Base-by-base conservation (phyloP, 2,329 filamentous ascomycete genomes). In the Blastomyces gilchristii region DNA sequence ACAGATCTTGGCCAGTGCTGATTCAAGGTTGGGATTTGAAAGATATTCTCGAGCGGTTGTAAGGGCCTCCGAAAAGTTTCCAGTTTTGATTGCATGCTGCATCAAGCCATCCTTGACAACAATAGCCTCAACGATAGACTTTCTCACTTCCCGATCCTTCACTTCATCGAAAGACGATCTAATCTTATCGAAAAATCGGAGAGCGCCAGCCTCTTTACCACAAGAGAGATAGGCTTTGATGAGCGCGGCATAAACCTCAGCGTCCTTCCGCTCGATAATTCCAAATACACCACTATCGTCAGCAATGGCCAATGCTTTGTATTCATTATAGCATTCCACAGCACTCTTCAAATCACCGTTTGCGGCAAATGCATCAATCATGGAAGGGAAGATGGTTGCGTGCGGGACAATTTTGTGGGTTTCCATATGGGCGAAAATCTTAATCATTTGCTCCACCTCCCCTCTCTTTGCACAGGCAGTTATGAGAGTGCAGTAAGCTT, bases 261-360 rank as follows among this genome's bases (percentile, higher is more conserved):
- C 85, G 72, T 97, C 93, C 58, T 89, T 82, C 60, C 92, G 87
- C 66, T 88, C 82, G 57, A 87, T 81, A 11, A 91, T 79, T 22
- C 83, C 83, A 57, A 86, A 80, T 64, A 85, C 80, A 63, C 91
- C 91, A 49, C 83, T 85, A 74, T 97, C 89, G 72, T 94, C 84
- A 49, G 88, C 86, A 61, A 97, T 85, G n/a, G 93, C 92, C 52
- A 97, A 81, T 56, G 85, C 84, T 71, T 91, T 91, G 81, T 97
- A 97, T 76, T 96, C 90, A 67, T 95, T 93, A 78, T 97, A 99
- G 76, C 91, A 91, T 74, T 96, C 91, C 7, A 97, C 90, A 25
- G 92, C 94, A 69, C 89, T 95, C 69, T 87, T 82, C 54, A 97
- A 79, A 72, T 97, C 91, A 59, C 91, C 89, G 12, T 83, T 84